A percentile compares a stretch with the other conserved stretches of the same genome.
Evolutionary conservation across 148 eudicot species (phyloP).

Genomic region (Rhododendron simsii): DNA sequence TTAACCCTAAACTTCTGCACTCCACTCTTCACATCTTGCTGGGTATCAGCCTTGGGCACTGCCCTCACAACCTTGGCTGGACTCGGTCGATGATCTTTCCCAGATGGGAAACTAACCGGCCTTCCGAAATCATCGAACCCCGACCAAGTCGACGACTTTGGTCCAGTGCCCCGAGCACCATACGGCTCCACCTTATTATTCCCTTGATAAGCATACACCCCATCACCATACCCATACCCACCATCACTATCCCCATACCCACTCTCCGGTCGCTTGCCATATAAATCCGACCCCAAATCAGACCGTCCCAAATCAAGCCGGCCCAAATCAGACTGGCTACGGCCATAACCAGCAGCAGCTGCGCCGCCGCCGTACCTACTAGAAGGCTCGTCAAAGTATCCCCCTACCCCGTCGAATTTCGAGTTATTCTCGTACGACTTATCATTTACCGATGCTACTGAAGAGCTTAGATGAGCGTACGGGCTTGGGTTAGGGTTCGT

Average conservation of each 20-base stretch:
- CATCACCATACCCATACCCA: slow-evolving; percentile 39
- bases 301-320: slow-evolving; percentile 35
- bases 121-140: slow-evolving; percentile 91
- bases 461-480: slow-evolving; percentile 8
- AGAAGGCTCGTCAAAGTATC: slow-evolving; percentile 31
- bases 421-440: slow-evolving; percentile 21
- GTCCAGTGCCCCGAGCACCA: slow-evolving; percentile 59
- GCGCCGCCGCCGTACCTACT: slow-evolving; percentile 23
- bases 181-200: slow-evolving; percentile 59
- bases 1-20: slow-evolving; percentile 87
- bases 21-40: slow-evolving; percentile 56
- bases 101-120: slow-evolving; percentile 47
- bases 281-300: slow-evolving; percentile 29
- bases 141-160: slow-evolving; percentile 59
- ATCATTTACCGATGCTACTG: slow-evolving; percentile 18
- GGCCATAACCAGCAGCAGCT: slow-evolving; percentile 6
- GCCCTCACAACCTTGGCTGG: slow-evolving; percentile 72
- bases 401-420: slow-evolving; percentile 34
- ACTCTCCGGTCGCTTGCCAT: slow-evolving; percentile 30
- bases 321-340: slow-evolving; percentile 34
- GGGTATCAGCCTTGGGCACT: slow-evolving; percentile 61
- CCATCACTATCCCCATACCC: slow-evolving; percentile 35
- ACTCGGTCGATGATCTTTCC: slow-evolving; percentile 26
- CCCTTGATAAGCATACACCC: slow-evolving; percentile 70
- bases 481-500: slow-evolving; percentile 30